Percentiles rank a stretch among this genome's conserved stretches.
These are phyloP conservation scores for Lepidium africanum DNA, from an alignment of 345 rosid genomes.

Conservation along the genomic window DNA sequence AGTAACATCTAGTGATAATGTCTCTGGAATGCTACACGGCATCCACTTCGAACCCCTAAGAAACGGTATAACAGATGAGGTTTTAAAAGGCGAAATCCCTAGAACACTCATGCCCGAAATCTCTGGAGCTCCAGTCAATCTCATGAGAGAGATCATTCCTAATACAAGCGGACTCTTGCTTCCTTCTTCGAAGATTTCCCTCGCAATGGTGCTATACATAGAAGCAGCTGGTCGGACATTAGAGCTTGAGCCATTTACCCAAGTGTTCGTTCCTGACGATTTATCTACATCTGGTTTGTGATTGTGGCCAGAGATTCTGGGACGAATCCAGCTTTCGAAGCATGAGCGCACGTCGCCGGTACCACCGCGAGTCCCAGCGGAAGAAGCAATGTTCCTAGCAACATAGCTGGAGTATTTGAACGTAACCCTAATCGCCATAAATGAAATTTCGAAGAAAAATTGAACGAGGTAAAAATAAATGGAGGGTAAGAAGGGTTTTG, in stretches of 20 bases:
- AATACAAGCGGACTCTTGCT: constrained; percentile 35
- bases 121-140: constrained; percentile 37
- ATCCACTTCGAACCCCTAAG: constrained; percentile 74
- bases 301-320: constrained; percentile 34
- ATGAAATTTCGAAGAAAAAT: constrained; percentile 26
- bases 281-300: constrained; percentile 40
- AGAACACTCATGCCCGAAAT: constrained; percentile 23
- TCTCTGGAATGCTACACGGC: constrained; percentile 45
- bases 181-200: constrained; percentile 39
- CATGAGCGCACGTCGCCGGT: constrained; percentile 39
- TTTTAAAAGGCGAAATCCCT: constrained; percentile 53
- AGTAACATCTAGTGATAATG: constrained; percentile 21
- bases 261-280: constrained; percentile 1
- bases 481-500: constrained; percentile 11
- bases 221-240: constrained; percentile 19
- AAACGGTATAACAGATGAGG: constrained; percentile 58
- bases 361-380: constrained; percentile 45
- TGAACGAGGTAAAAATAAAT: constrained; percentile 29
- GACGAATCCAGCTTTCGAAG: constrained; percentile 47
- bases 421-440: constrained; percentile 74
- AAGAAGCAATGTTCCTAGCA: constrained; percentile 49
- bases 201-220: constrained; percentile 39
- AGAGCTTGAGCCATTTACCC: not conserved
- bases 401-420: constrained; percentile 56
- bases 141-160: constrained; percentile 53